Conservation (phyloP, 1,284 basidiomycete species). For the Trichosporon ovoides region DNA sequence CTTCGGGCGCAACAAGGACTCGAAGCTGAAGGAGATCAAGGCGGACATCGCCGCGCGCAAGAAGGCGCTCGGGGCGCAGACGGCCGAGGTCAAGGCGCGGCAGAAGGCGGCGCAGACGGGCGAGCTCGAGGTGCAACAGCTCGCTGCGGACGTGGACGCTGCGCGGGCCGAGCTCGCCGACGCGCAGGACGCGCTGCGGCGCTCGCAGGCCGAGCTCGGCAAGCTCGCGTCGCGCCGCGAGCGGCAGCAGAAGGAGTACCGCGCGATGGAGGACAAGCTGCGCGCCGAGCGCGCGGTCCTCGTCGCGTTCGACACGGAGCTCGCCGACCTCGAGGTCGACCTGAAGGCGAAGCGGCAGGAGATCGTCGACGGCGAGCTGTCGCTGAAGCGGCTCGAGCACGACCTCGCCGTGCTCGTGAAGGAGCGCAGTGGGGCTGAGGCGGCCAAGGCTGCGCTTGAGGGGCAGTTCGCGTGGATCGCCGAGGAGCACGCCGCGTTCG, state of each 20-base stretch:
- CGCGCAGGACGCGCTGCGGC: slow-evolving; percentile 57
- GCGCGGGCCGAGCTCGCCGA: slow-evolving; percentile 60
- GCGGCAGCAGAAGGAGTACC: slow-evolving; percentile 58
- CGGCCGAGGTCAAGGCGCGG: slow-evolving; percentile 71
- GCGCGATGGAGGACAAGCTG: slow-evolving; percentile 66
- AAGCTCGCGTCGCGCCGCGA: slow-evolving; percentile 57
- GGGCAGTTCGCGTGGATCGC: slow-evolving; percentile 81
- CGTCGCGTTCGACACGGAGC: slow-evolving; percentile 78
- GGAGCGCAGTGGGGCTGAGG: slow-evolving; percentile 57
- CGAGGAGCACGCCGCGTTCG: slow-evolving; percentile 81
- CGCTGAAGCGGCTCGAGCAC: slow-evolving; percentile 58
- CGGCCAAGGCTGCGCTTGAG: slow-evolving; percentile 58
- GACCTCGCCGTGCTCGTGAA: slow-evolving; percentile 52
- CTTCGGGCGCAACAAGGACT: slow-evolving; percentile 97
- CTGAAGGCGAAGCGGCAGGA: slow-evolving; percentile 77
- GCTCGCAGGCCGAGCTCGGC: slow-evolving; percentile 49
- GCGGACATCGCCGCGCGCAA: slow-evolving; percentile 78
- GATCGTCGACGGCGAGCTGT: slow-evolving; percentile 66
- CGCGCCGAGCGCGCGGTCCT: slow-evolving; percentile 78
- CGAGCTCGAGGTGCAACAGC: slow-evolving; percentile 80
- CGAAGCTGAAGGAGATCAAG: slow-evolving; percentile 91
- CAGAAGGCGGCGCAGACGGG: slow-evolving; percentile 87
- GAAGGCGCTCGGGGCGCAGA: slow-evolving; percentile 70
- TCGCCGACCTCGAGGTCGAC: slow-evolving; percentile 71
- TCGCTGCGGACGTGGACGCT: slow-evolving; percentile 67